Evolutionary conservation across 2,329 filamentous ascomycete species (phyloP).

Genomic region (Clonostachys byssicola): DNA sequence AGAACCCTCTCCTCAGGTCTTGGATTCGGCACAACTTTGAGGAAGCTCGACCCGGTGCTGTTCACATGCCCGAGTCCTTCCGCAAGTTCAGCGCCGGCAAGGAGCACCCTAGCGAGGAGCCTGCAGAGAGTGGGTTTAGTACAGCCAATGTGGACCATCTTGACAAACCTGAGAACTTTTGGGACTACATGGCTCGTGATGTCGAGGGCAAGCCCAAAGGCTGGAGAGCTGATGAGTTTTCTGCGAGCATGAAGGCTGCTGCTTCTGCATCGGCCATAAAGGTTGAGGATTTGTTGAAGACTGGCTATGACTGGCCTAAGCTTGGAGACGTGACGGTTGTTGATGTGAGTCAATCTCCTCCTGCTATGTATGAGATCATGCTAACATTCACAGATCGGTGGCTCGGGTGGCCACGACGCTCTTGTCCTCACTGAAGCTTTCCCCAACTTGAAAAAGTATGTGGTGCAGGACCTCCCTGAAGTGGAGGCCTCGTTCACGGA

Average conservation of each 20-base stretch:
- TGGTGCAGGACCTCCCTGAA: constrained; percentile 36
- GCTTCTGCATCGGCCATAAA: no score
- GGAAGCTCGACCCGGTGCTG: no score
- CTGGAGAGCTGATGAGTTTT: neutral
- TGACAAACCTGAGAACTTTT: constrained; percentile 2
- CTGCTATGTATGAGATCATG: no score
- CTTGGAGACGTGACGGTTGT: no score
- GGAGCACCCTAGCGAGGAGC: neutral
- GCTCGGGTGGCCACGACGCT: constrained; percentile 30
- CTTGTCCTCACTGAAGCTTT: constrained; percentile 13
- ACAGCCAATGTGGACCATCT: no score
- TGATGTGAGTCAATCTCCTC: no score
- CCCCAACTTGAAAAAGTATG: constrained; percentile 24
- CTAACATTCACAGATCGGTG: constrained; percentile 16
- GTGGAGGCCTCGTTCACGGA: constrained; percentile 22
- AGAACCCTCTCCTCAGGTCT: neutral
- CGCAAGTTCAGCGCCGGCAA: neutral
- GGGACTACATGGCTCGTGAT: neutral
- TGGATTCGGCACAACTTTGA: no score
- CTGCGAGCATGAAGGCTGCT: constrained; percentile 1
- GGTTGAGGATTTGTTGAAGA: no score
- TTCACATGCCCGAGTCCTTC: no score
- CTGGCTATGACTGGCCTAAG: no score
- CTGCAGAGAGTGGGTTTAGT: constrained; percentile 5
- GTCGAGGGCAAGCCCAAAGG: neutral